Base-by-base conservation (phyloP, 1,139 yeast genomes). In the Sugiyamaella grinbergsii region DNA sequence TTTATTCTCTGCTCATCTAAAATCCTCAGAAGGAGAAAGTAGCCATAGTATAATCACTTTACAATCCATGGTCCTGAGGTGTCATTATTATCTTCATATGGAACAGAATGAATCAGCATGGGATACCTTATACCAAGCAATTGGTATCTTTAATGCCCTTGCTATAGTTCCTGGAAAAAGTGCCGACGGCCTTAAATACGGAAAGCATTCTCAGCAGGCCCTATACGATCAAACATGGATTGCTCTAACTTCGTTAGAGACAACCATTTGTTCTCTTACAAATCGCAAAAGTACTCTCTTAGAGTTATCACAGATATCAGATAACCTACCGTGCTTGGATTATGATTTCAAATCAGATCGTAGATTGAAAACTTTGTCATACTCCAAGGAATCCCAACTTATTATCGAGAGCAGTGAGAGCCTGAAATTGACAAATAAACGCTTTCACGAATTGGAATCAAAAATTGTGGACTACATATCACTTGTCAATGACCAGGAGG, bases 1-100 rank as follows among this genome's bases (percentile, higher is more conserved):
- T n/a, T 28, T 49, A 15, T 37, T 45, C n/a, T 15, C 41, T 6
- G 46, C 39, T 31, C 50, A 49, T 32, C 22, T 49, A 11, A 49
- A 39, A 39, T 37, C 32, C 4, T 26, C 37, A 18, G 51, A 43
- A 28, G 42, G 33, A 31, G 38, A 28, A 13, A 19, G 18, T 1
- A 19, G 28, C 13, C 13, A 45, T 22, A 36, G 22, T 15, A 15
- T 49, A 7, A 23, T 46, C 16, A 31, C 42, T n/a, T 34, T 41
- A 24, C 52, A 49, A 26, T 11, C 41, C 10, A 32, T 46, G 26
- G 26, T 49, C 26, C 39, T 49, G 24, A 36, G 50, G 22, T 45
- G 47, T 16, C 45, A 49, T 24, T 46, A 49, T 33, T 40, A 23
- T 33, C 42, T 44, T 26, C 48, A 44, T 26, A 37, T 32, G 26